phyloP scores from a whole-genome alignment of 1,284 basidiomycete genomes.

The Ustanciosporium gigantosporum region DNA sequence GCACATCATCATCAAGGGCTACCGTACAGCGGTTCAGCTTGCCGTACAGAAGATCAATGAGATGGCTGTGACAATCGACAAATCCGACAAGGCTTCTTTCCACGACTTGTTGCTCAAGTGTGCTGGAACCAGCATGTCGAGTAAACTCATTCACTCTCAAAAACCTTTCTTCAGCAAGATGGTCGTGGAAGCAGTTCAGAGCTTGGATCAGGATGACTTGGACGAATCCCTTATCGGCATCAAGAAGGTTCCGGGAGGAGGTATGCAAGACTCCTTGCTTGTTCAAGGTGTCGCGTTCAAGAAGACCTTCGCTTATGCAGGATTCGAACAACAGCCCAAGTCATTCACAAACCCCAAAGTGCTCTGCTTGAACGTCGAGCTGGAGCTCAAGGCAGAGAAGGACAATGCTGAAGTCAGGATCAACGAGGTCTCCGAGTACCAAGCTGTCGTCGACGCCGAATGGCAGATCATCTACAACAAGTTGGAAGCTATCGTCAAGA shows the following conservation, averaged over 20 bases:
- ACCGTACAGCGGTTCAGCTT: slow-evolving; percentile 83
- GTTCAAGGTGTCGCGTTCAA: slow-evolving; percentile 97
- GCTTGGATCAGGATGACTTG: slow-evolving; percentile 84
- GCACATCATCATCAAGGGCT: slow-evolving; percentile 96
- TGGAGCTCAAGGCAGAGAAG: slow-evolving; percentile 98
- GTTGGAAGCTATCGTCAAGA: slow-evolving; percentile 91
- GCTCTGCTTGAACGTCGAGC: slow-evolving; percentile 93
- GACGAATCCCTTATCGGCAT: slow-evolving; percentile 96
- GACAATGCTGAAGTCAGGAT: slow-evolving; percentile 99
- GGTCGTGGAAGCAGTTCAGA: slow-evolving; percentile 89
- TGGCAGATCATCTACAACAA: slow-evolving; percentile 99
- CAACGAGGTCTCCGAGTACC: slow-evolving; percentile 82
- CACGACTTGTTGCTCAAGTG: slow-evolving; percentile 91
- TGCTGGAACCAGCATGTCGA: slow-evolving; percentile 98
- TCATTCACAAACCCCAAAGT: slow-evolving; percentile 85
- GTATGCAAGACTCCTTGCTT: slow-evolving; percentile 87
- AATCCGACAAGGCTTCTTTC: slow-evolving; percentile 86
- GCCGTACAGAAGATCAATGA: slow-evolving; percentile 84
- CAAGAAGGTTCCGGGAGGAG: slow-evolving; percentile 98
- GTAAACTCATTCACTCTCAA: slow-evolving; percentile 97
- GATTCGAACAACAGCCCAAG: slow-evolving; percentile 99
- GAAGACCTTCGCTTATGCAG: slow-evolving; percentile 99
- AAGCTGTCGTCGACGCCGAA: slow-evolving; percentile 98
- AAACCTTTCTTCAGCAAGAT: slow-evolving; percentile 98
- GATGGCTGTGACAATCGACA: slow-evolving; percentile 88